phyloP scores from a whole-genome alignment of 2,329 filamentous ascomycete species.

The Fusarium gaditjirri region DNA sequence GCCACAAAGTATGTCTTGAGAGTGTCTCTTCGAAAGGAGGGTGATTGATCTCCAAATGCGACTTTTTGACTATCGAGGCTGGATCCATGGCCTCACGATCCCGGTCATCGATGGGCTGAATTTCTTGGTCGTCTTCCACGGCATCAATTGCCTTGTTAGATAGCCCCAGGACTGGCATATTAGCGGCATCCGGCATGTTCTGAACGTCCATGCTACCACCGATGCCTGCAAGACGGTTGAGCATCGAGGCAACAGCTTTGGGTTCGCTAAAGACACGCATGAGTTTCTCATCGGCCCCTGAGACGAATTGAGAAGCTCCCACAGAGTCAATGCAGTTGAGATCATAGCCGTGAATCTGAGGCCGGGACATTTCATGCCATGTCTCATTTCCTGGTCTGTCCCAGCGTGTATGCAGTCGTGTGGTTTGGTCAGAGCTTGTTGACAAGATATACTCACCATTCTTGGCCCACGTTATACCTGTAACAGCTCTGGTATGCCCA shows the following conservation, averaged over 20 bases:
- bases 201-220: constrained; percentile 51
- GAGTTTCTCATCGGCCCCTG: constrained; percentile 97
- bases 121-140: constrained; percentile 61
- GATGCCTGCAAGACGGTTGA: constrained; percentile 75
- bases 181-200: constrained; percentile 83
- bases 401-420: constrained; percentile 87
- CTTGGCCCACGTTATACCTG: constrained; percentile 84
- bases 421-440: constrained; percentile 92
- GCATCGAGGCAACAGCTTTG: constrained; percentile 79
- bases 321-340: constrained; percentile 91
- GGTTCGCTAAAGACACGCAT: constrained; percentile 94
- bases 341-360: constrained; percentile 98
- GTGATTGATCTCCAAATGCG: constrained; percentile 72
- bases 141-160: constrained; percentile 91
- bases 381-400: constrained; percentile 60
- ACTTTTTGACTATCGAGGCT: constrained; percentile 65
- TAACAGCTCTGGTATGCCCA: constrained; percentile 85
- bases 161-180: constrained; percentile 92
- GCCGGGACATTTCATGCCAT: constrained; percentile 96
- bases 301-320: constrained; percentile 81
- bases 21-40: constrained; percentile 92
- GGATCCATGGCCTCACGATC: constrained; percentile 66
- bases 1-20: constrained; percentile 91
- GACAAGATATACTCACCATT: constrained; percentile 87
- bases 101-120: constrained; percentile 56